Percentiles rank a stretch among this genome's conserved stretches.
Evolutionary conservation across 116 monocot species (phyloP).

Genomic region (Iris pallida): DNA sequence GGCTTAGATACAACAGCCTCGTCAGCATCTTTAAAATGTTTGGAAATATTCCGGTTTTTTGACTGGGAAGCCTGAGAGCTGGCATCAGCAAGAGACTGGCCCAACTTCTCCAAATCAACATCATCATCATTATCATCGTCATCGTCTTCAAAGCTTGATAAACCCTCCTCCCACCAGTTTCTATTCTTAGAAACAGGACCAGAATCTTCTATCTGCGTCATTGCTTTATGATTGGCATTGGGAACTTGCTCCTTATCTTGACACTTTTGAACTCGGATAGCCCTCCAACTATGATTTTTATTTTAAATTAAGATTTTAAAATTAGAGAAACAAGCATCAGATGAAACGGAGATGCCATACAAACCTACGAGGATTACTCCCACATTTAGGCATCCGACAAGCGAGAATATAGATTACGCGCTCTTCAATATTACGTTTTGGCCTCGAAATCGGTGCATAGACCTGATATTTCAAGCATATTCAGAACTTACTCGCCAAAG

Average conservation of each 20-base stretch:
- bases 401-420: constrained; percentile 69
- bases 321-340: not conserved
- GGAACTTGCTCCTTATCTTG: constrained; percentile 3
- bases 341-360: constrained; percentile 6
- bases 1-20: constrained; percentile 25
- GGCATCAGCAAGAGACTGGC: constrained; percentile 50
- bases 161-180: constrained; percentile 5
- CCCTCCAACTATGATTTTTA: constrained; percentile 61
- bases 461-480: constrained; percentile 30
- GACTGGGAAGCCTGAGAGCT: constrained; percentile 32
- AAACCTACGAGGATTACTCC: constrained; percentile 47
- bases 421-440: constrained; percentile 44
- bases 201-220: constrained; percentile 14
- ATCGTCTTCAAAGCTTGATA: constrained; percentile 9
- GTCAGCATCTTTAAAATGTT: constrained; percentile 12
- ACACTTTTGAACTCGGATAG: constrained; percentile 70
- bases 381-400: constrained; percentile 55
- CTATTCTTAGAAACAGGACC: not conserved
- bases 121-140: constrained; percentile 38
- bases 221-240: not conserved
- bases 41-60: constrained; percentile 41
- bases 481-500: too few species aligned
- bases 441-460: constrained; percentile 55
- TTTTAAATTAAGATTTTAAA: constrained; percentile 2
- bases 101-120: constrained; percentile 58